phyloP scores from a whole-genome alignment of 768 basidiomycete genomes.

The Kwoniella mangroviensis region DNA sequence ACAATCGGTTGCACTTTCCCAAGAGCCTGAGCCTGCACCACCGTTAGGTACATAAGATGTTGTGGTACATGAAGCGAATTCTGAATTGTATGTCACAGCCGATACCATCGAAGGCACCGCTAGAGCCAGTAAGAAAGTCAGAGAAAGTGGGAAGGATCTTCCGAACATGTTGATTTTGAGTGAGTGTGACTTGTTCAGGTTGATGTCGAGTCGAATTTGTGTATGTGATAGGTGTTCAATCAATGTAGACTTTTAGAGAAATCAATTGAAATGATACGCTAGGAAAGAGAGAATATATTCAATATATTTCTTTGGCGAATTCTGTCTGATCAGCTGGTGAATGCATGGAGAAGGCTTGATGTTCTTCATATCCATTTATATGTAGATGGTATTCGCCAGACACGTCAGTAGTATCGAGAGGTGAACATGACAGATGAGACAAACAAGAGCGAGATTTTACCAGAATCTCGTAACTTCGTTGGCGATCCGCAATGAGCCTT shows the following conservation, averaged over 20 bases:
- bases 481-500: no score
- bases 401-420: no score
- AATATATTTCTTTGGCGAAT: neutral
- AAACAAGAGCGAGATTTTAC: no score
- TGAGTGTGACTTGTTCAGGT: neutral
- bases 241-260: neutral
- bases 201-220: neutral
- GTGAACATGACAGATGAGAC: no score
- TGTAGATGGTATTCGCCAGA: no score
- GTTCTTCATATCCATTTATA: neutral
- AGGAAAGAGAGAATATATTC: neutral
- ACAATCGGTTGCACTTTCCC: conserved; percentile 1
- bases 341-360: neutral
- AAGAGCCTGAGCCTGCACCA: neutral
- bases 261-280: neutral
- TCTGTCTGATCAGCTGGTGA: neutral
- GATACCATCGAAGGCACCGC: neutral
- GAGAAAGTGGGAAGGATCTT: neutral
- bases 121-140: neutral
- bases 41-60: conserved; percentile 6
- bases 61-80: neutral
- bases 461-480: no score
- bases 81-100: neutral
- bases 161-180: neutral
- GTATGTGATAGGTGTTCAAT: neutral